Percentiles rank a stretch among this genome's conserved stretches.
phyloP scores from a whole-genome alignment of 257 asterid species.

The Ligustrum vulgare region DNA sequence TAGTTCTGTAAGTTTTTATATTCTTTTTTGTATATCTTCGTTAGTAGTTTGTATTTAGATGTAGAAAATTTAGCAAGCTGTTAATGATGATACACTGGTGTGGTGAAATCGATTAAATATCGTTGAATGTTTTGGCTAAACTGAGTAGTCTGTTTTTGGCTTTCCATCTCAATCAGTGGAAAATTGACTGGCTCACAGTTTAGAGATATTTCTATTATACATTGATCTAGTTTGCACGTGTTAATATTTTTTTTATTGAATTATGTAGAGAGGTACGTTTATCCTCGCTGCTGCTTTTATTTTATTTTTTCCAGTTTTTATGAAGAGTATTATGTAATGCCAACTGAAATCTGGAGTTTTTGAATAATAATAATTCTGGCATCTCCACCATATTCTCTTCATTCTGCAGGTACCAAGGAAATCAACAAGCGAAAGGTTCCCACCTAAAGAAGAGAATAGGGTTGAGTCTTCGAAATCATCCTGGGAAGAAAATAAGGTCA shows the following conservation, averaged over 20 bases:
- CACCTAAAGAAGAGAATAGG: constrained; percentile 61
- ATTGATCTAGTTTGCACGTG: too few species aligned
- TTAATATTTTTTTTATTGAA: background rate
- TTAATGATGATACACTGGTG: background rate
- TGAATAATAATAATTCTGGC: constrained; percentile 7
- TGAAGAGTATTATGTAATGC: constrained; percentile 1
- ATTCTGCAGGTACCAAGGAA: constrained; percentile 72
- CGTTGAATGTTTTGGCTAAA: background rate
- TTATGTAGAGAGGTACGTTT: background rate
- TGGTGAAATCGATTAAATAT: background rate
- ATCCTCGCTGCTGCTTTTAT: background rate
- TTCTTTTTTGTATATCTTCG: background rate
- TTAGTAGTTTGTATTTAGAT: constrained; percentile 4
- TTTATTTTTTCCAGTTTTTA: constrained; percentile 9
- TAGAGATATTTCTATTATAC: too few species aligned
- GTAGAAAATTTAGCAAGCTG: background rate
- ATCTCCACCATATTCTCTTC: constrained; percentile 18
- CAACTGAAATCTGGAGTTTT: constrained; percentile 10
- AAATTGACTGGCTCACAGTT: too few species aligned
- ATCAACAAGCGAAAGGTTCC: constrained; percentile 54
- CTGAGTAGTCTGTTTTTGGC: background rate
- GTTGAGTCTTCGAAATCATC: constrained; percentile 46
- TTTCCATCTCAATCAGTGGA: too few species aligned
- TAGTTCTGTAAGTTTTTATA: constrained; percentile 59
- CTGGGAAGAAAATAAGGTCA: constrained; percentile 52